Percentiles rank a stretch among this genome's conserved stretches.
phyloP scores from a whole-genome alignment of 1,284 basidiomycete genomes.

The Ustilago sp. region DNA sequence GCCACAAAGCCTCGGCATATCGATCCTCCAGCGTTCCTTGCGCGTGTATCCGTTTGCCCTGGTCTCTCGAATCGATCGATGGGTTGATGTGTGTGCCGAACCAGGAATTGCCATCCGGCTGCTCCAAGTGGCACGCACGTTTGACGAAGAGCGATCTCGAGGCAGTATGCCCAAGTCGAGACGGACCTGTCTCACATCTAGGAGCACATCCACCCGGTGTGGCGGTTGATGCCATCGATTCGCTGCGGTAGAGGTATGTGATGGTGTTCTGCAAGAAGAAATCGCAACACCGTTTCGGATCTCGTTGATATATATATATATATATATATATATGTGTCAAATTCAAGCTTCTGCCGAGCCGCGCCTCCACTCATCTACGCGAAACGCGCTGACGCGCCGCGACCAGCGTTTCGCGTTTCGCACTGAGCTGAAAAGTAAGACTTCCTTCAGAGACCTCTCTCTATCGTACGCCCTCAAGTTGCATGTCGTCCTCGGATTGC shows the following conservation, averaged over 20 bases:
- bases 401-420: not conserved
- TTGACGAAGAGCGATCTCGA: slow-evolving; percentile 5
- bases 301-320: too few relatives aligned
- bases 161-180: not conserved
- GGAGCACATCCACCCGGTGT: not conserved
- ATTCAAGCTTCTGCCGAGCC: not conserved
- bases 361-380: slow-evolving; percentile 21
- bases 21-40: slow-evolving; percentile 8
- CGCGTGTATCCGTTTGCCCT: not conserved
- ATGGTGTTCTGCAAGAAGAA: slow-evolving; percentile 6
- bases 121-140: slow-evolving; percentile 31
- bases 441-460: not conserved
- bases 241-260: not conserved
- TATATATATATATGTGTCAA: not conserved
- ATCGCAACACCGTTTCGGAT: too few relatives aligned
- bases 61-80: not conserved
- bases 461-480: not conserved
- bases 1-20: slow-evolving; percentile 44
- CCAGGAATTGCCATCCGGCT: slow-evolving; percentile 23
- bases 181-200: slow-evolving; percentile 14
- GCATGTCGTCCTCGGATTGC: not conserved
- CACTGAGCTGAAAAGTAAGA: not conserved
- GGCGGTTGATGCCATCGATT: slow-evolving; percentile 13
- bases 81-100: slow-evolving; percentile 17
- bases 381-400: slow-evolving; percentile 8